Evolutionary conservation across 2,329 filamentous ascomycete species (phyloP), one percentile per base, ranked within the genome.

Genomic region (Triangularia setosa): DNA sequence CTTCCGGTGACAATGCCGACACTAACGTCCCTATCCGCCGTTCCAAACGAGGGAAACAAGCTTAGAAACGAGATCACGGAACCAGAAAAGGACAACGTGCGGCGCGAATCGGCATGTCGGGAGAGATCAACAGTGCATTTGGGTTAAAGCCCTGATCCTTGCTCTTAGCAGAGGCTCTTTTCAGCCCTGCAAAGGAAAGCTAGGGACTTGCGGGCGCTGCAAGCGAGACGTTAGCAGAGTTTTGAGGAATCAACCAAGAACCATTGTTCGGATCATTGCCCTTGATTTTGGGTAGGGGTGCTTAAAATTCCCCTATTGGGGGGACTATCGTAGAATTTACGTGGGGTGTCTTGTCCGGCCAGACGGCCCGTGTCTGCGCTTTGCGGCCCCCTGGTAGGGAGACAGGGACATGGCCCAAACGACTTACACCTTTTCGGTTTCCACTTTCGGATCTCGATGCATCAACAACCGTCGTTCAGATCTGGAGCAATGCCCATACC

Each of bases 231-330:
- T 33, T 55, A 55, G 21, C 25, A 55, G 23, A 25, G 52, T 33
- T 60, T 58, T 56, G 53, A 58, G 64, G 61, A 55, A 64, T 66
- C 65, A n/a, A 33, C 64, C 66, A 48, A 59, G 65, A 69, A 44
- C 27, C 21, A 35, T 23, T 66, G 9, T 60, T 61, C 48, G 58
- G 33, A 23, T 35, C n/a, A 12, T 30, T 55, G 16, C 54, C 48
- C 18, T 33, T 24, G 52, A 11, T 24, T 25, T 48, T 63, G 60
- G 61, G 44, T 44, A 14, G 52, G 35, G 58, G 6, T 48, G 44
- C 48, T 28, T 60, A 60, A 67, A 70, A 68, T 53, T 68, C 66
- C 63, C 69, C 68, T 67, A 71, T 70, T 71, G 69, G 69, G 64
- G 67, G 63, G 57, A 33, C 25, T 59, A 52, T 54, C 61, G 65